These are phyloP conservation scores for Leptographium wingfieldii DNA, from an alignment of 2,329 filamentous ascomycete species.

Conservation along the genomic window DNA sequence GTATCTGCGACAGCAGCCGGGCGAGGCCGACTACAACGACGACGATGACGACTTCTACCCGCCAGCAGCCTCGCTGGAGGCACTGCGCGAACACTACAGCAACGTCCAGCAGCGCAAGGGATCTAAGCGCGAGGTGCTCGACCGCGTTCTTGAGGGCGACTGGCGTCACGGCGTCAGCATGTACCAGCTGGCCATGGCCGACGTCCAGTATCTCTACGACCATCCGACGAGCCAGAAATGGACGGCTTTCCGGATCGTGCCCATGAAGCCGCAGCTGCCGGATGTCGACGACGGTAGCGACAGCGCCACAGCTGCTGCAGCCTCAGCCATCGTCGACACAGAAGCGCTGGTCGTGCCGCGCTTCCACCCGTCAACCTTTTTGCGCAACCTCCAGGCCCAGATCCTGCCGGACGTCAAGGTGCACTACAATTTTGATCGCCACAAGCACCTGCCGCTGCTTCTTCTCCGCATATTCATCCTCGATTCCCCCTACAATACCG, in stretches of 20 bases:
- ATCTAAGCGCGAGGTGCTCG: slow-evolving; percentile 49
- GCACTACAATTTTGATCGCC: slow-evolving; percentile 69
- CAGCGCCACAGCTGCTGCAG: slow-evolving; percentile 7
- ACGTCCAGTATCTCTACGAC: slow-evolving; percentile 53
- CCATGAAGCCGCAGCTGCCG: slow-evolving; percentile 26
- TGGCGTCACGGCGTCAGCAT: slow-evolving; percentile 53
- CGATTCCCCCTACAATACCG: slow-evolving; percentile 66
- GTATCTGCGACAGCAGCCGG: slow-evolving; percentile 30
- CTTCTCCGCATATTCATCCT: slow-evolving; percentile 69
- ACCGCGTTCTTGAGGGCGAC: slow-evolving; percentile 54
- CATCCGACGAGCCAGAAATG: slow-evolving; percentile 52
- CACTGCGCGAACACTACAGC: slow-evolving; percentile 52
- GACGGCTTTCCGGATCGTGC: slow-evolving; percentile 48
- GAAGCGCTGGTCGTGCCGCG: slow-evolving; percentile 46
- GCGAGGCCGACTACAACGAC: slow-evolving; percentile 24
- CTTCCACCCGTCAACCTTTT: slow-evolving; percentile 70
- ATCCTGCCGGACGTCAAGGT: slow-evolving; percentile 70
- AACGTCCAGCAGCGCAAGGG: slow-evolving; percentile 47
- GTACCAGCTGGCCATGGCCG: slow-evolving; percentile 57
- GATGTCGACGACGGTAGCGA: slow-evolving; percentile 14
- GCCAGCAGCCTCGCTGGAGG: slow-evolving; percentile 49
- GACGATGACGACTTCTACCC: slow-evolving; percentile 55
- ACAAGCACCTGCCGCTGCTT: slow-evolving; percentile 53
- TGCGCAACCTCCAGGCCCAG: slow-evolving; percentile 61
- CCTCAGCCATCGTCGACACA: slow-evolving; percentile 29